phyloP scores from a whole-genome alignment of 768 basidiomycete genomes.

The Tubosaeta sp. region DNA sequence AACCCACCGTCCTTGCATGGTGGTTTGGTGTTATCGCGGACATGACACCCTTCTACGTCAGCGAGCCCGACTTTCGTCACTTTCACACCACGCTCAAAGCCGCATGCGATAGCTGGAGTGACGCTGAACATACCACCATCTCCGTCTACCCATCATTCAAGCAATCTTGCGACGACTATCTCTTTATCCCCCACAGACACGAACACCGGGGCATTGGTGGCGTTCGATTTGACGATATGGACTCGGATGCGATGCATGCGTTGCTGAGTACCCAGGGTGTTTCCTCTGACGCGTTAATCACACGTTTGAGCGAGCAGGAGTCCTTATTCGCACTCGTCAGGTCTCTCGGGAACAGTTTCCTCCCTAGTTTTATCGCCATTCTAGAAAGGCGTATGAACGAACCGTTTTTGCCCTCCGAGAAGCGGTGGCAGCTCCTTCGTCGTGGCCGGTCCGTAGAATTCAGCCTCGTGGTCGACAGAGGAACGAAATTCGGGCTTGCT shows the following conservation, averaged over 20 bases:
- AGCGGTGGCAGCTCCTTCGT: slow-evolving; percentile 52
- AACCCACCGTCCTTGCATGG: slow-evolving; percentile 21
- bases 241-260: slow-evolving; percentile 24
- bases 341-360: slow-evolving; percentile 40
- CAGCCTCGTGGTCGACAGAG: slow-evolving; percentile 65
- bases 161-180: slow-evolving; percentile 51
- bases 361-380: slow-evolving; percentile 46
- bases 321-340: slow-evolving; percentile 44
- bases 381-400: slow-evolving; percentile 36
- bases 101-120: slow-evolving; percentile 42
- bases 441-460: slow-evolving; percentile 55
- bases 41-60: slow-evolving; percentile 49
- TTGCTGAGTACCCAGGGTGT: slow-evolving; percentile 15
- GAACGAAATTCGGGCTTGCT: slow-evolving; percentile 61
- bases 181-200: slow-evolving; percentile 46
- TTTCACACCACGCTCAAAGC: slow-evolving; percentile 44
- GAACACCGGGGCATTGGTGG: slow-evolving; percentile 55
- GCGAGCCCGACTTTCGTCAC: slow-evolving; percentile 41
- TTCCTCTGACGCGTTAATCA: slow-evolving; percentile 1
- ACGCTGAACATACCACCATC: not conserved
- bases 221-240: slow-evolving; percentile 55
- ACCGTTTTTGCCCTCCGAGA: slow-evolving; percentile 15
- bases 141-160: slow-evolving; percentile 46
- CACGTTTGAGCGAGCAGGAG: slow-evolving; percentile 24
- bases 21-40: slow-evolving; percentile 33